phyloP scores from a whole-genome alignment of 148 eudicot genomes.

The Fagopyrum esculentum region DNA sequence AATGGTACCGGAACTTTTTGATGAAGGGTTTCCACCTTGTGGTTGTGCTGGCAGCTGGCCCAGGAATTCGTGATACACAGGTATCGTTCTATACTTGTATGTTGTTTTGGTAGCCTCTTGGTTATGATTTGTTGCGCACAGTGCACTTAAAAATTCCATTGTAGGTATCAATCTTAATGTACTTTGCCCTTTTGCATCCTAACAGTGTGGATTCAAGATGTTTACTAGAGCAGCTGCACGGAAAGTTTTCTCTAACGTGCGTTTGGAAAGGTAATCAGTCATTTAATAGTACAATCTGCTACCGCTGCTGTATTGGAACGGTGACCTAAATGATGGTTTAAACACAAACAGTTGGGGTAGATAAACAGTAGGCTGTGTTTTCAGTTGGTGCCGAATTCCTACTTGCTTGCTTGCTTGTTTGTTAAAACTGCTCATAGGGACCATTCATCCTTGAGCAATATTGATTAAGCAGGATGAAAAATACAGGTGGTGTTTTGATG shows the following conservation, averaged over 20 bases:
- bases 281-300: background rate
- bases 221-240: slow-evolving; percentile 91
- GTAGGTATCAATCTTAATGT: background rate
- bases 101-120: background rate
- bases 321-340: no score
- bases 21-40: slow-evolving; percentile 98
- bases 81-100: slow-evolving; percentile 19
- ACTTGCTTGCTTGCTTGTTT: no score
- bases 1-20: slow-evolving; percentile 95
- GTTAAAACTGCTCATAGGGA: no score
- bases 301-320: background rate
- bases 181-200: slow-evolving; percentile 13
- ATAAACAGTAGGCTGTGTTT: background rate
- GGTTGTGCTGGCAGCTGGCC: slow-evolving; percentile 91
- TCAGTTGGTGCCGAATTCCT: background rate
- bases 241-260: slow-evolving; percentile 77
- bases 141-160: background rate
- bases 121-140: background rate
- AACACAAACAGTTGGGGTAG: background rate
- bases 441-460: background rate
- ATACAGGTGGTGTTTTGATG: slow-evolving; percentile 97
- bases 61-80: slow-evolving; percentile 98
- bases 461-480: background rate
- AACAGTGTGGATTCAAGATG: slow-evolving; percentile 99
- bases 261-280: slow-evolving; percentile 58